Percentiles rank a stretch among this genome's conserved stretches.
Conservation (phyloP, 2,329 filamentous ascomycete genomes). For the Ilyonectria destructans region DNA sequence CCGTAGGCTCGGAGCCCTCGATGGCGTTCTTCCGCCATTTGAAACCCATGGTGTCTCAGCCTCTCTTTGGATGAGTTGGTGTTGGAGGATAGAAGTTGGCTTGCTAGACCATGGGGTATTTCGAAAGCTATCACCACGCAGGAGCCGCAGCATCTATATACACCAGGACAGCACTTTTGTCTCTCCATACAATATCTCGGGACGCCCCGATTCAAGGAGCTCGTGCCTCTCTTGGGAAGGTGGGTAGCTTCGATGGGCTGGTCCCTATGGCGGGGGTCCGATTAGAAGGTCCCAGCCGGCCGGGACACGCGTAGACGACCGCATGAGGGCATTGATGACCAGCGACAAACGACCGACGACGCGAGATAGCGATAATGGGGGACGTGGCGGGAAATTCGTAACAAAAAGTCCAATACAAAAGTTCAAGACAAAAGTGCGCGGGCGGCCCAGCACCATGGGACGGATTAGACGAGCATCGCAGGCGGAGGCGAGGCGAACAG, state of each 20-base stretch:
- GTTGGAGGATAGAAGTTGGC: background rate
- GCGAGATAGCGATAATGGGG: background rate
- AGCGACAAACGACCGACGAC: background rate
- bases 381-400: background rate
- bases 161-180: background rate
- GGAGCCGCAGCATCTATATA: background rate
- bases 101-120: background rate
- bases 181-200: background rate
- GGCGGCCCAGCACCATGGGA: no score
- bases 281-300: no score
- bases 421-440: background rate
- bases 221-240: constrained; percentile 10
- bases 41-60: constrained; percentile 11
- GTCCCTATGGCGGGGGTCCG: background rate
- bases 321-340: background rate
- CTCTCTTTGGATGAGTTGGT: background rate
- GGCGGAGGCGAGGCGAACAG: no score
- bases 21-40: constrained; percentile 59
- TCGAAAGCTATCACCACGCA: background rate
- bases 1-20: constrained; percentile 60
- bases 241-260: background rate
- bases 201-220: background rate
- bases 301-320: background rate
- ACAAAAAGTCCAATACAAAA: constrained; percentile 12
- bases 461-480: no score